These are phyloP conservation scores for Tolypocladium paradoxum DNA, from an alignment of 2,329 filamentous ascomycete species.

Conservation along the genomic window DNA sequence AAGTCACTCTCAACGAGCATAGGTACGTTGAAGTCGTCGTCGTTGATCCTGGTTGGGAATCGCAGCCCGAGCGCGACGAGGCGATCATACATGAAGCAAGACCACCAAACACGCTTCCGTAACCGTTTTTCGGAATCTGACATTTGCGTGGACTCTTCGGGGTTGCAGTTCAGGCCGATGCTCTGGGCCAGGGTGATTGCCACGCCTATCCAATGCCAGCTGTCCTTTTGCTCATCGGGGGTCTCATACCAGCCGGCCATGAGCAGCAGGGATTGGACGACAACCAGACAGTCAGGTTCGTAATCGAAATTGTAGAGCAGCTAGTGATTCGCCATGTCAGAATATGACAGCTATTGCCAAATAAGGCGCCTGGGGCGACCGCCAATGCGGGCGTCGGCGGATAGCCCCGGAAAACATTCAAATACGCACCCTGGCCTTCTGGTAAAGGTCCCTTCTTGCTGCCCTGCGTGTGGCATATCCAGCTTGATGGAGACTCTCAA, in stretches of 20 bases:
- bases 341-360: too few species aligned
- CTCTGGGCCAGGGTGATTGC: slow-evolving; percentile 88
- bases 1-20: slow-evolving; percentile 83
- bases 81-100: slow-evolving; percentile 88
- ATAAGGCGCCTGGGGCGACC: too few species aligned
- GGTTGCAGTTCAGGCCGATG: slow-evolving; percentile 84
- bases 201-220: slow-evolving; percentile 99
- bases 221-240: slow-evolving; percentile 93
- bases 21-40: slow-evolving; percentile 85
- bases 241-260: slow-evolving; percentile 99
- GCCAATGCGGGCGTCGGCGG: too few species aligned
- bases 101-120: slow-evolving; percentile 98
- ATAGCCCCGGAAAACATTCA: too few species aligned
- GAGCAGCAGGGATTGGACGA: slow-evolving; percentile 79
- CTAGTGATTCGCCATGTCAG: slow-evolving; percentile 35
- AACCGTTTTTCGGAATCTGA: slow-evolving; percentile 62
- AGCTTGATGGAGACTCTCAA: slow-evolving; percentile 61
- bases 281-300: slow-evolving; percentile 75
- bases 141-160: slow-evolving; percentile 65
- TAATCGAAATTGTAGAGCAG: slow-evolving; percentile 93
- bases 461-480: slow-evolving; percentile 71
- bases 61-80: slow-evolving; percentile 90
- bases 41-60: slow-evolving; percentile 81
- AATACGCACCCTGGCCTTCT: slow-evolving; percentile 76
- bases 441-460: slow-evolving; percentile 80